These are phyloP conservation scores for Tolypocladium guangdongense DNA, from an alignment of 2,329 filamentous ascomycete genomes.

Conservation along the genomic window DNA sequence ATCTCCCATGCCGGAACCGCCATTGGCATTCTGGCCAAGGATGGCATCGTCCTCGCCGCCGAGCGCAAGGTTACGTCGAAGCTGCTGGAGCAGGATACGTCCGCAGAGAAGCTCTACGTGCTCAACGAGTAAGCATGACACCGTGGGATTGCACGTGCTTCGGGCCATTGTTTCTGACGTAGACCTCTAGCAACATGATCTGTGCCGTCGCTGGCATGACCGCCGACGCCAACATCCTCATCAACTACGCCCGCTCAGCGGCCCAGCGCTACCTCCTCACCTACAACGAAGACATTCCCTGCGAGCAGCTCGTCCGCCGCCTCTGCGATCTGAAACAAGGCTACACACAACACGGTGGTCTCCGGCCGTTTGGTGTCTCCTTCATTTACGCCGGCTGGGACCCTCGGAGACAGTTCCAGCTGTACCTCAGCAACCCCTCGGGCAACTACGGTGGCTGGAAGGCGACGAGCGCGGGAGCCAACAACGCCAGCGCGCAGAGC, in stretches of 20 bases:
- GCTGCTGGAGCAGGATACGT: constrained; percentile 97
- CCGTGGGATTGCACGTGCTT: neutral
- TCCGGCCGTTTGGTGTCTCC: constrained; percentile 94
- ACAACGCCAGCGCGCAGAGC: constrained; percentile 95
- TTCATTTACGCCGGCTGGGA: constrained; percentile 99
- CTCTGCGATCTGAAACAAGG: constrained; percentile 98
- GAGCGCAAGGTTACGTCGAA: constrained; percentile 99
- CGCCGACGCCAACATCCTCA: constrained; percentile 98
- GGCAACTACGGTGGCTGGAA: constrained; percentile 99
- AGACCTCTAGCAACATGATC: constrained; percentile 85
- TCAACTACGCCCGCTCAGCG: constrained; percentile 97
- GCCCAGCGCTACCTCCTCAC: constrained; percentile 96
- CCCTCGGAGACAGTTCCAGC: constrained; percentile 89
- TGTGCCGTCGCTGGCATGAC: constrained; percentile 99
- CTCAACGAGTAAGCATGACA: constrained; percentile 70
- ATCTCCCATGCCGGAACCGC: constrained; percentile 98
- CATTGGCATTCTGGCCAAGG: constrained; percentile 90
- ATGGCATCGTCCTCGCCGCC: constrained; percentile 95
- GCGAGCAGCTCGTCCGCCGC: constrained; percentile 92
- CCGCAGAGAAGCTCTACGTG: constrained; percentile 99
- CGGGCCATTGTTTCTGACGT: constrained; percentile 4
- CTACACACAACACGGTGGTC: constrained; percentile 97
- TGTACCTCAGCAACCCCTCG: constrained; percentile 97
- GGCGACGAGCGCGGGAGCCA: constrained; percentile 92
- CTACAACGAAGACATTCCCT: constrained; percentile 99